Evolutionary conservation across 2,329 filamentous ascomycete genomes (phyloP), one percentile per base, ranked within the genome.

Genomic region (Fusarium denticulatum): DNA sequence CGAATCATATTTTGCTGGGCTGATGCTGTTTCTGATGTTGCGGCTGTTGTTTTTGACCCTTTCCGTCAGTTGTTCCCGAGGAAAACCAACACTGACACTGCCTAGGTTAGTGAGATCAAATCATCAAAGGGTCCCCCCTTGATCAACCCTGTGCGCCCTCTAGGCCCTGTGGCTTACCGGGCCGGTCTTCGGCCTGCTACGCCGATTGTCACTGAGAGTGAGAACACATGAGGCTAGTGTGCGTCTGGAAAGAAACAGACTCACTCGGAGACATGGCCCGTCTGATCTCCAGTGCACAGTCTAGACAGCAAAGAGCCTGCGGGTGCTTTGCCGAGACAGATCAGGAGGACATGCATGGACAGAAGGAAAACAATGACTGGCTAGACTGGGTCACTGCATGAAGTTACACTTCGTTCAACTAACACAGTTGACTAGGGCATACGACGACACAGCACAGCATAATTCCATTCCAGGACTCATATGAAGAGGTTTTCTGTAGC

Each of bases 291-390:
- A 61, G 42, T 70, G 42, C 22, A 58, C 30, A 40, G 34, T 40
- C 40, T 43, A 67, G 60, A 70, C 24, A 30, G 34, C n/a, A 28
- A 32, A 70, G 57, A 73, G 70, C 46, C 24, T 49, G 60, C 69
- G 60, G 69, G 30, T 61, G 71, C 62, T 58, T 58, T 68, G 67
- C 71, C 71, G 71, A 72, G 62, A 61, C 66, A 73, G 53, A 67
- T 61, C 60, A 73, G 39, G 50, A 66, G 46, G 49, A 53, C 49
- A 52, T 69, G 46, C 55, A 69, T 69, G 42, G 22, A 15, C 47
- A 42, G 45, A 39, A 62, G 36, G 40, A 46, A 52, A 64, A 43
- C 45, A 52, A 58, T 46, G 37, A 37, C 50, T 69, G 45, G 58
- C 40, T 67, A 42, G 22, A 32, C 50, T 69, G 36, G 50, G 46